Conservation (phyloP, 257 asterid species). For the Lycium ferocissimum region DNA sequence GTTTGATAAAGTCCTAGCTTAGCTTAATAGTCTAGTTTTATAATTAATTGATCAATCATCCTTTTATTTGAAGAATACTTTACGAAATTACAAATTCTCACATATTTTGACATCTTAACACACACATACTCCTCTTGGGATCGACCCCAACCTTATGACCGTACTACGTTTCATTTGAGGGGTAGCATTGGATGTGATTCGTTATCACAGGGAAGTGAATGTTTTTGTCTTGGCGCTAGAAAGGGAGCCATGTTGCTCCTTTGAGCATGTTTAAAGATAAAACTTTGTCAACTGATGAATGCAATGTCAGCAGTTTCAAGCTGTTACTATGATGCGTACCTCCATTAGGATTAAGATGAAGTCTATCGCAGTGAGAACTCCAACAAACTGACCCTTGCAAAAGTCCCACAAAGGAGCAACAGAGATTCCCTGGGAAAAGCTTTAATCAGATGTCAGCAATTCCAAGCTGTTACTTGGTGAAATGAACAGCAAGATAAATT, state of each 20-base stretch:
- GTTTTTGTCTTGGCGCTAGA: neutral
- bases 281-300: neutral
- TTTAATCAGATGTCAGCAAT: constrained; percentile 37
- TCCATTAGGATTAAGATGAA: constrained; percentile 76
- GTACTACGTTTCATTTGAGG: no score
- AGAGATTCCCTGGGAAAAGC: constrained; percentile 66
- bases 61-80: no score
- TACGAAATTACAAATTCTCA: no score
- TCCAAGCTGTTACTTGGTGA: constrained; percentile 32
- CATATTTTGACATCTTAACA: no score
- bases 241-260: constrained; percentile 20
- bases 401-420: constrained; percentile 81
- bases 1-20: no score
- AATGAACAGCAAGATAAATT: constrained; percentile 12
- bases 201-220: neutral
- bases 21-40: no score
- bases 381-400: constrained; percentile 65
- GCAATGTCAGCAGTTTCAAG: no score
- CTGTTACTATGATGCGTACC: constrained; percentile 44
- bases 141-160: no score
- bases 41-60: no score
- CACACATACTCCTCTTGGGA: no score
- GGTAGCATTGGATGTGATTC: no score
- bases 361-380: constrained; percentile 77
- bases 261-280: constrained; percentile 17